Conservation (phyloP, 805 yeast species). For the Monosporozyma aerobia region DNA sequence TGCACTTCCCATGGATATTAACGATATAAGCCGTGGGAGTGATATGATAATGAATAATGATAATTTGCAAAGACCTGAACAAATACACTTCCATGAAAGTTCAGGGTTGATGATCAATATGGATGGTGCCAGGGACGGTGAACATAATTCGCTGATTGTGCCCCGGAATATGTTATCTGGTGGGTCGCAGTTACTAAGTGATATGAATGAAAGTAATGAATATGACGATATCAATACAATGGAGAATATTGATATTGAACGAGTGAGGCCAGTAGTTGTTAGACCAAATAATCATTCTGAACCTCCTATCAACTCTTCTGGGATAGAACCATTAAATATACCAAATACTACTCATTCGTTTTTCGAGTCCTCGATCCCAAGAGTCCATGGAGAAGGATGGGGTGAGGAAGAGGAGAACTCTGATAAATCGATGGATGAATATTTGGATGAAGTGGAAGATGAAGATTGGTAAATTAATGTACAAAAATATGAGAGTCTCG, state of each 20-base stretch:
- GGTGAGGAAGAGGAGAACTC: background rate
- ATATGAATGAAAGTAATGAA: background rate
- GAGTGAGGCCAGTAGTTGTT: background rate
- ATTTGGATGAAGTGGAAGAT: background rate
- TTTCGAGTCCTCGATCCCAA: background rate
- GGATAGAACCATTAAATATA: background rate
- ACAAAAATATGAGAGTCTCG: background rate
- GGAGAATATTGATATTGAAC: background rate
- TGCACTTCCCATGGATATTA: background rate
- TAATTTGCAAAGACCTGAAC: background rate
- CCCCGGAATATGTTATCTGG: background rate
- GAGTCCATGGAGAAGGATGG: background rate
- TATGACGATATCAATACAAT: background rate
- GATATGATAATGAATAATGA: background rate
- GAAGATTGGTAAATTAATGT: background rate
- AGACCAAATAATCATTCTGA: too few species aligned
- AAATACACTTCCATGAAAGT: constrained; percentile 1
- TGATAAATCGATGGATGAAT: background rate
- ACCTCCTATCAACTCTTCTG: background rate
- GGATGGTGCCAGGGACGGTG: background rate
- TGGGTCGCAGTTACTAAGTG: background rate
- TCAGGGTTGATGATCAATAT: background rate
- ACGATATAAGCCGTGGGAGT: background rate
- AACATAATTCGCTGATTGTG: background rate
- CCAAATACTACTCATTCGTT: background rate